Evolutionary conservation across 2,329 filamentous ascomycete species (phyloP), one percentile per base, ranked within the genome.

Genomic region (Penicillium expansum): DNA sequence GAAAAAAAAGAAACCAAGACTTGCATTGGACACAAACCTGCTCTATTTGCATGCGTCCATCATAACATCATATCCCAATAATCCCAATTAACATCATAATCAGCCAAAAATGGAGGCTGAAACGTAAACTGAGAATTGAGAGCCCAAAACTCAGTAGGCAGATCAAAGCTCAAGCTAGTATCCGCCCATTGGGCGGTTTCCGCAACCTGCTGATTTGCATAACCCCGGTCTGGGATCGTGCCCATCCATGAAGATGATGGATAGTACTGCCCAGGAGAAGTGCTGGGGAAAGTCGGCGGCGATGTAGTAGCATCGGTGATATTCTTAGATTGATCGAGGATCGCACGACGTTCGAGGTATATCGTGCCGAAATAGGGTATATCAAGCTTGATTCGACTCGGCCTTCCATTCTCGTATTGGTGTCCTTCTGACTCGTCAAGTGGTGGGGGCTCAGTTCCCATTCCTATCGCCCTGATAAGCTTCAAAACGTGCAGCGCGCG

Each of bases 291-390:
- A 5, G n/a, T 18, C 16, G 39, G 20, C 24, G 5, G 22, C 10
- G 20, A 10, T 14, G 3, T 9, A 53, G 13, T 5, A 14, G 22
- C 1, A 35, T 7, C 4, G 4, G 20, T 8, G 16, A 45, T 13
- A 35, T 33, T 35, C 13, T 24, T 48, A 9, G 24, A 16, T 32
- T 32, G 7, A 5, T 22, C 13, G n/a, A 18, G 9, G 13, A 27
- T 24, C 2, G 18, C 2, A 16, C 33, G 53, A 45, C 48, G 53
- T 18, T 62, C 51, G 16, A 60, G 55, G 16, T 20, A 47, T 22
- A 60, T 49, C 10, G 52, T 56, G 27, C 57, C 60, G 29, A 60
- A 58, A 33, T 56, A 60, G 2, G 58, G 57, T 24, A 62, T 57
- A n/a, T 55, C 57, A 5, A 57, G 41, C 35, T 60, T 57, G 22